phyloP scores from a whole-genome alignment of 2,329 filamentous ascomycete species.

The Sporothrix variecibatus region DNA sequence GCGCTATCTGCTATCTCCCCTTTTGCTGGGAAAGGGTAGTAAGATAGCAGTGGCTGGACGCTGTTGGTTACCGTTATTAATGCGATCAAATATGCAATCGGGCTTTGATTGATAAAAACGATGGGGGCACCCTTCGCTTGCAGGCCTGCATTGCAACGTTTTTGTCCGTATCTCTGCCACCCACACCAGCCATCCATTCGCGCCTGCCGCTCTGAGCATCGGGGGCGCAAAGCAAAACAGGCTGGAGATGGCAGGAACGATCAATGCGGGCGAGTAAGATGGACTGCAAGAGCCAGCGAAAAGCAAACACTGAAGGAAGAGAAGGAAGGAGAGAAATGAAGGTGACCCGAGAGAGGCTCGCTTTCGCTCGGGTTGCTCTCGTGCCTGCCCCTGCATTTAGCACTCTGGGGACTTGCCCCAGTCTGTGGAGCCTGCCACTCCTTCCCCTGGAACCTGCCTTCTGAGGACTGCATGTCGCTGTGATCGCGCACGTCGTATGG shows the following conservation, averaged over 20 bases:
- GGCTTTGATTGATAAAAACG: not conserved
- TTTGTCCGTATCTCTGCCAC: not conserved
- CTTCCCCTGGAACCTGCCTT: not conserved
- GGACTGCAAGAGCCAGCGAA: not conserved
- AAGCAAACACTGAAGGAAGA: not conserved
- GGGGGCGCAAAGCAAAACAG: not conserved
- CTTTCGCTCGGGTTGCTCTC: not conserved
- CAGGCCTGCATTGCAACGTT: not conserved
- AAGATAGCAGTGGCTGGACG: not conserved
- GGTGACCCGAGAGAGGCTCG: not conserved
- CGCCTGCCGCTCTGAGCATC: not conserved
- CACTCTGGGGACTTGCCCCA: not conserved
- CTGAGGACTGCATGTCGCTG: too few relatives aligned
- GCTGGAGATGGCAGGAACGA: not conserved
- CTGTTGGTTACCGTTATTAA: not conserved
- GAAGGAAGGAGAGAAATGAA: not conserved
- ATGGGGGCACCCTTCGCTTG: not conserved
- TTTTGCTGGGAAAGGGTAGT: conserved; percentile 6
- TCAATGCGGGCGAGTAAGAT: not conserved
- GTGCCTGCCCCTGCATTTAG: not conserved
- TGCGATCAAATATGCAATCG: not conserved
- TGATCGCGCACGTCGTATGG: not conserved
- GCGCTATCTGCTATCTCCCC: conserved; percentile 2
- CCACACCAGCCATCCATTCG: not conserved
- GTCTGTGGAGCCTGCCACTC: not conserved